Conservation (phyloP, 371 early-diverging fungal species). For the Saksenaea vasiformis region DNA sequence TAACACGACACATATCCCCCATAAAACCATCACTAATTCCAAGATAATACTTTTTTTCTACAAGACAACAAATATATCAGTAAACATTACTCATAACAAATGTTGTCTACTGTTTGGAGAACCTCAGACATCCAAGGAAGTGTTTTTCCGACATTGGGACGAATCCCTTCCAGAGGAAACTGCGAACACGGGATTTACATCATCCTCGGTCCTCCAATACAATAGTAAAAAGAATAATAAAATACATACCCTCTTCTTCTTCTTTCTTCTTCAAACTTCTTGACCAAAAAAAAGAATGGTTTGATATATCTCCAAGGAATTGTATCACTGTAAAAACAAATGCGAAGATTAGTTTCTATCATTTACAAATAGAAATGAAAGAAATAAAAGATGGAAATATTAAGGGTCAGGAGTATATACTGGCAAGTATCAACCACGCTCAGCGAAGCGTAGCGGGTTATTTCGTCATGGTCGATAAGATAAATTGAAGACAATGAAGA, state of each 20-base stretch:
- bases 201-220: constrained; percentile 14
- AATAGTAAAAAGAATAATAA: not conserved
- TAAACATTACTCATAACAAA: not conserved
- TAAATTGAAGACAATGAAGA: constrained; percentile 22
- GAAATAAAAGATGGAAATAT: not conserved
- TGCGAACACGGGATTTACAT: constrained; percentile 38
- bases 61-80: constrained; percentile 12
- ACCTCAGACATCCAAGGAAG: constrained; percentile 41
- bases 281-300: not conserved
- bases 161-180: constrained; percentile 30
- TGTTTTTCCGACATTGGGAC: constrained; percentile 23
- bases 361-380: not conserved
- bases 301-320: not conserved
- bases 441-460: constrained; percentile 32
- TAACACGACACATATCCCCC: constrained; percentile 25
- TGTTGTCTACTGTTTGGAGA: not conserved
- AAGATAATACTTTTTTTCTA: too few species aligned
- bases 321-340: constrained; percentile 1
- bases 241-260: constrained; percentile 13
- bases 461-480: constrained; percentile 41
- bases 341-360: not conserved
- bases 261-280: not conserved
- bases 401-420: constrained; percentile 26
- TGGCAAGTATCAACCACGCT: constrained; percentile 38
- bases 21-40: too few species aligned